A percentile compares a stretch with the other conserved stretches of the same genome.
Evolutionary conservation across 495 filamentous ascomycete species (phyloP).

Genomic region (Tuber magnatum): DNA sequence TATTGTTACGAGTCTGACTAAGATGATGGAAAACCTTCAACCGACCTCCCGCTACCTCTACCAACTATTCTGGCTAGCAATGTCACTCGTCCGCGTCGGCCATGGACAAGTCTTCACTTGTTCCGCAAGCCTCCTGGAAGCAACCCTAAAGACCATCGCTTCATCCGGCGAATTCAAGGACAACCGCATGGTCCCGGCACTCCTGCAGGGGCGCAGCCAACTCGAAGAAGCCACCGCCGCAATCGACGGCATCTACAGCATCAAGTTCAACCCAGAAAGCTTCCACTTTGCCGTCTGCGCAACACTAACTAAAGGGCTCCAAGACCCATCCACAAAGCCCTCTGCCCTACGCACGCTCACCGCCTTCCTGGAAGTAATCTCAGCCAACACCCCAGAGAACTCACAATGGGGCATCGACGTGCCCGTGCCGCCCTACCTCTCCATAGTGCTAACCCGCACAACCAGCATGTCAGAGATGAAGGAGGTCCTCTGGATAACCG

Average conservation of each 20-base stretch:
- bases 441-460: conserved; percentile 38
- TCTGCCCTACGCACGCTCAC: conserved; percentile 52
- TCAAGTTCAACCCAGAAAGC: conserved; percentile 55
- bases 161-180: conserved; percentile 52
- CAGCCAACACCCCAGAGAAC: conserved; percentile 39
- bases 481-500: conserved; percentile 38
- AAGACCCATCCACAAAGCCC: conserved; percentile 52
- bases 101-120: conserved; percentile 55
- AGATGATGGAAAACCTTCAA: conserved; percentile 62
- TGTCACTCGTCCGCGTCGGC: conserved; percentile 53
- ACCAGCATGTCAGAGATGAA: conserved; percentile 33
- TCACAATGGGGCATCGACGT: conserved; percentile 23
- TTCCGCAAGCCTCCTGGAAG: conserved; percentile 55
- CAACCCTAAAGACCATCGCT: conserved; percentile 54
- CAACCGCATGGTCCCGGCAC: conserved; percentile 52
- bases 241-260: conserved; percentile 56
- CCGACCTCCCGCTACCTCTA: conserved; percentile 56
- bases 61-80: conserved; percentile 63
- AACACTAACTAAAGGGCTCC: conserved; percentile 55
- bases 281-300: conserved; percentile 59
- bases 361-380: conserved; percentile 55
- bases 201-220: conserved; percentile 51
- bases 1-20: conserved; percentile 57
- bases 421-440: conserved; percentile 40
- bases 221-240: conserved; percentile 54